Conservation (phyloP, 305 asterid species). For the Fraxinus nigra region DNA sequence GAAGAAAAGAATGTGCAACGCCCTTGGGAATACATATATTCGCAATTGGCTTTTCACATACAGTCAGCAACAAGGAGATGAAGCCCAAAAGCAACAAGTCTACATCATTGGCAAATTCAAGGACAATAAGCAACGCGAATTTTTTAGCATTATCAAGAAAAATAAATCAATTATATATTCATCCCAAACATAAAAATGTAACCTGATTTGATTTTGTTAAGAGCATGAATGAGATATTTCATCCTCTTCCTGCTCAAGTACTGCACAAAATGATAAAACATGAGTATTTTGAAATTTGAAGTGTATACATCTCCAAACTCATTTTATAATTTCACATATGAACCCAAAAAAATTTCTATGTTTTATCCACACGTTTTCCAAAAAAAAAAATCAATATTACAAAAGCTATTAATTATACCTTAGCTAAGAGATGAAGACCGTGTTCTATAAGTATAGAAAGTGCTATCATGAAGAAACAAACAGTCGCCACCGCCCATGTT, state of each 20-base stretch:
- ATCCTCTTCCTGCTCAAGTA: constrained; percentile 56
- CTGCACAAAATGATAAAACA: constrained; percentile 28
- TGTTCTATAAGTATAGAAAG: constrained; percentile 61
- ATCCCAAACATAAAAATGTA: not conserved
- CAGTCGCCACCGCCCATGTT: constrained; percentile 74
- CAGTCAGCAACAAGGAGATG: constrained; percentile 58
- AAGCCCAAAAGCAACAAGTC: constrained; percentile 80
- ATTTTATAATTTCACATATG: not conserved
- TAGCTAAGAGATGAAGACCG: constrained; percentile 55
- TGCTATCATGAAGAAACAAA: constrained; percentile 54
- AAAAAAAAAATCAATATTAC: not conserved
- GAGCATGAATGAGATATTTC: constrained; percentile 55
- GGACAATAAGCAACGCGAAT: not conserved
- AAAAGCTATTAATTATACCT: constrained; percentile 33
- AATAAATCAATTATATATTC: not conserved
- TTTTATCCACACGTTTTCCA: not conserved
- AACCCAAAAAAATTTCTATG: not conserved
- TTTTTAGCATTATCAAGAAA: not conserved
- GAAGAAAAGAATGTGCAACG: constrained; percentile 54
- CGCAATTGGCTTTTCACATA: constrained; percentile 49
- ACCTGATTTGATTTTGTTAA: constrained; percentile 67
- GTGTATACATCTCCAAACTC: not conserved
- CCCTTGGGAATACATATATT: constrained; percentile 50
- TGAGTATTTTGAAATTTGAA: not conserved
- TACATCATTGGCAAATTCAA: constrained; percentile 24